Conservation (phyloP, 805 yeast species). For the Blastobotrys americana region DNA sequence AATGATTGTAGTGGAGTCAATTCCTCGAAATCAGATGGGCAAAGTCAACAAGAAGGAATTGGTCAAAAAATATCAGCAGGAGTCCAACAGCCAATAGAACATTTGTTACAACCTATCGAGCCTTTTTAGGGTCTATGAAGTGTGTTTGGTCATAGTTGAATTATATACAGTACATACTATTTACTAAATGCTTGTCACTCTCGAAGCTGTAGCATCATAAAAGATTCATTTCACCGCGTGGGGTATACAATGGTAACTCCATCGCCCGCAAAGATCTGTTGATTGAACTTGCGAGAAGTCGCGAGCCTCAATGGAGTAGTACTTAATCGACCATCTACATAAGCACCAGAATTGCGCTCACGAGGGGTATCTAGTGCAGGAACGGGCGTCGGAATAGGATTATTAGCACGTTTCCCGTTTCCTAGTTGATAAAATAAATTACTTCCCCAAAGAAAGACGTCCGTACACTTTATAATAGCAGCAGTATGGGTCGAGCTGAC, state of each 20-base stretch:
- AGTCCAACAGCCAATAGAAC: no score
- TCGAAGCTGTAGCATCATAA: no score
- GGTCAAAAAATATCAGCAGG: constrained; percentile 17
- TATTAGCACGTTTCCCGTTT: constrained; percentile 63
- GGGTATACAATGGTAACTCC: neutral
- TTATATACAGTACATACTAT: no score
- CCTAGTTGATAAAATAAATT: constrained; percentile 81
- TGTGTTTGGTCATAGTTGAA: no score
- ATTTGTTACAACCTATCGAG: no score
- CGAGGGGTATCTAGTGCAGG: constrained; percentile 9
- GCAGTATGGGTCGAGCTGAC: constrained; percentile 56
- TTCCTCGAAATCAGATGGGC: constrained; percentile 33
- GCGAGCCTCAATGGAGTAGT: neutral
- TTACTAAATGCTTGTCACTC: no score
- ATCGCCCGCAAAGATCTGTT: neutral
- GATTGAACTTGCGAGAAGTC: neutral
- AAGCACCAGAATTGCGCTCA: neutral
- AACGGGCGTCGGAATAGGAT: constrained; percentile 18
- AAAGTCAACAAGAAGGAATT: constrained; percentile 31
- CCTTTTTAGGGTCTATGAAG: no score
- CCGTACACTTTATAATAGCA: constrained; percentile 26
- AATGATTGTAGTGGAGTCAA: constrained; percentile 24
- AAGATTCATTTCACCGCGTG: neutral
- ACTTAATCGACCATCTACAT: no score
- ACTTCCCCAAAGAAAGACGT: constrained; percentile 75